Evolutionary conservation across 805 yeast genomes (phyloP), one percentile per base, ranked within the genome.

Genomic region (Zygosaccharomyces kombuchaensis): DNA sequence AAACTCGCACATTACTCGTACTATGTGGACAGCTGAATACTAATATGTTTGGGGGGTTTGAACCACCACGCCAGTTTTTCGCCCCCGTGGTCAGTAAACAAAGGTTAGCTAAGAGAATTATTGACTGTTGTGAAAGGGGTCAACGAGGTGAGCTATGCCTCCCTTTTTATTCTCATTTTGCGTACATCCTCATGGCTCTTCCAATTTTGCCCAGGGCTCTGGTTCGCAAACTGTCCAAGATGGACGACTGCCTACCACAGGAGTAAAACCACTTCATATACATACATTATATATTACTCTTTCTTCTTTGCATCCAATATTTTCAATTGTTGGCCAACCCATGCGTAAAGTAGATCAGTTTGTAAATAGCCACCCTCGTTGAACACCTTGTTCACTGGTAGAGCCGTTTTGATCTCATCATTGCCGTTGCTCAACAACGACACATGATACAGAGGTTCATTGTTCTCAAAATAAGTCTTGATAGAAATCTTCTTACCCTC

Each of bases 21-120:
- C 75, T 87, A 44, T 93, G 96, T 0, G 97, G 97, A 0, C 97
- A 90, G 60, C 59, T 90, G 49, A 76, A 77, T 45, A 87, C 96
- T 0, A 58, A 63, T 2, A 75, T 90, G 87, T 90, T 90, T 58
- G 66, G 68, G n/a, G 84, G 84, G 10, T 84, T 90, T 23, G 56
- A 66, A 27, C 85, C 96, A 1, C 96, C 96, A 1, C 78, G 82
- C 30, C 71, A 77, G 17, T 65, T 82, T 32, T 65, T 88, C 30
- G 97, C 97, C 0, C 97, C 96, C 0, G 80, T 85, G 35, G 65
- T 87, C 13, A 78, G 80, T 9, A 82, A 84, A 0, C 56, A 52
- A 4, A 68, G 67, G 41, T 80, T 88, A 19, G 90, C 96, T 0
- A 45, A 53, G 3, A 66, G 67, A 13, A 76, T 89, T 3, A 68